phyloP scores from a whole-genome alignment of 805 yeast species.

The Groenewaldozyma tartarivorans region DNA sequence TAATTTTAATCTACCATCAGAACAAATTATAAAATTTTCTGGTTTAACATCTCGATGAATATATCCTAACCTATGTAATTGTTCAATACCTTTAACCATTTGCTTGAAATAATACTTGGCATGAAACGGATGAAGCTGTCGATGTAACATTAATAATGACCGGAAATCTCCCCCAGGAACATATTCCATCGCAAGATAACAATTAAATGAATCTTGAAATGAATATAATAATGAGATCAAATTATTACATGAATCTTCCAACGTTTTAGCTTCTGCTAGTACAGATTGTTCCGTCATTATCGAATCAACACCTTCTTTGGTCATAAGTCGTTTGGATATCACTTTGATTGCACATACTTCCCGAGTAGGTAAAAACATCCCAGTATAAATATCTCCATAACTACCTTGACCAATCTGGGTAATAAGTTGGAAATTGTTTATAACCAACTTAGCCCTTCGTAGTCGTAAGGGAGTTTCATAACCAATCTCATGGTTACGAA shows the following conservation, averaged over 20 bases:
- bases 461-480: no score
- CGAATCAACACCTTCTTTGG: not conserved
- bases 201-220: not conserved
- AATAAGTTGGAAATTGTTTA: not conserved
- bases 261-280: not conserved
- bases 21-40: not conserved
- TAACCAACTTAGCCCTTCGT: not conserved
- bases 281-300: not conserved
- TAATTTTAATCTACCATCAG: not conserved
- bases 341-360: not conserved
- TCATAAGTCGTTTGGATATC: not conserved
- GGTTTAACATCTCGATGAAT: conserved; percentile 3
- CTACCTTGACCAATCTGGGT: not conserved
- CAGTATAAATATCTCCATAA: not conserved
- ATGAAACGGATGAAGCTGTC: not conserved
- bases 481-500: not conserved
- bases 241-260: not conserved
- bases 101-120: not conserved
- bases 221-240: not conserved
- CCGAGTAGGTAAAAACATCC: not conserved
- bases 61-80: not conserved
- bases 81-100: not conserved
- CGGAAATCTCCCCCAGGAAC: conserved; percentile 2
- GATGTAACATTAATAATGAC: not conserved
- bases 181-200: conserved; percentile 1